phyloP scores from a whole-genome alignment of 1,139 yeast genomes.

The Suhomyces coccinellae region DNA sequence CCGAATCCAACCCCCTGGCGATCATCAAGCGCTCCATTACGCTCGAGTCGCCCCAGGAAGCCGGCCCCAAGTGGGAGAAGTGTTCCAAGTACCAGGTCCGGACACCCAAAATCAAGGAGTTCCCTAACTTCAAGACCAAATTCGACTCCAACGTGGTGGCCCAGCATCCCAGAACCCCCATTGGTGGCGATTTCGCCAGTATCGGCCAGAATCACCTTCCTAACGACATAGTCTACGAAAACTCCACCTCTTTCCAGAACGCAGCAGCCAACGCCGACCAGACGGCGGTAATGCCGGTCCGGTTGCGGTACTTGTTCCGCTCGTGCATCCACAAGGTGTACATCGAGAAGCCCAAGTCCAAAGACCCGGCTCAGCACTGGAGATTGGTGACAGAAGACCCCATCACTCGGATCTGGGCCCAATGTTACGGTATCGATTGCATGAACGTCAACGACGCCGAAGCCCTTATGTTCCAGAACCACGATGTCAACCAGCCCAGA shows the following conservation, averaged over 20 bases:
- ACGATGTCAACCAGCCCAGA: conserved; percentile 34
- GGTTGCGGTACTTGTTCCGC: conserved; percentile 50
- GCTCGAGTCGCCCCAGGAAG: conserved; percentile 36
- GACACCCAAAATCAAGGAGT: conserved; percentile 47
- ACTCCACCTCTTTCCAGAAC: conserved; percentile 28
- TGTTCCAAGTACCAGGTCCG: conserved; percentile 47
- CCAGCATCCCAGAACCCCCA: conserved; percentile 9
- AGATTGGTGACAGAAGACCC: conserved; percentile 56
- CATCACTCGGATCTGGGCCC: conserved; percentile 54
- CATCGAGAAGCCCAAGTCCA: conserved; percentile 29
- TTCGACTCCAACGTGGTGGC: conserved; percentile 34
- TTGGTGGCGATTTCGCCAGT: conserved; percentile 1
- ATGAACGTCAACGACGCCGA: conserved; percentile 56
- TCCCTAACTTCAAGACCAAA: conserved; percentile 44
- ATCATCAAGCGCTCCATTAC: conserved; percentile 22
- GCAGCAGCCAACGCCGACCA: conserved; percentile 32
- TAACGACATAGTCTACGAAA: conserved; percentile 38
- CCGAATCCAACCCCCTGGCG: conserved; percentile 13
- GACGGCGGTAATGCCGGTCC: conserved; percentile 49
- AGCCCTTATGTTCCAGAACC: conserved; percentile 38
- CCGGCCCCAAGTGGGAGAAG: conserved; percentile 51
- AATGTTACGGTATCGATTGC: conserved; percentile 53
- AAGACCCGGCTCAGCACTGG: conserved; percentile 40
- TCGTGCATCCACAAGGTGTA: conserved; percentile 51
- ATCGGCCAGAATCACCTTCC: conserved; percentile 14